Conservation (phyloP, 306 rosid species). For the Biancaea sappan region DNA sequence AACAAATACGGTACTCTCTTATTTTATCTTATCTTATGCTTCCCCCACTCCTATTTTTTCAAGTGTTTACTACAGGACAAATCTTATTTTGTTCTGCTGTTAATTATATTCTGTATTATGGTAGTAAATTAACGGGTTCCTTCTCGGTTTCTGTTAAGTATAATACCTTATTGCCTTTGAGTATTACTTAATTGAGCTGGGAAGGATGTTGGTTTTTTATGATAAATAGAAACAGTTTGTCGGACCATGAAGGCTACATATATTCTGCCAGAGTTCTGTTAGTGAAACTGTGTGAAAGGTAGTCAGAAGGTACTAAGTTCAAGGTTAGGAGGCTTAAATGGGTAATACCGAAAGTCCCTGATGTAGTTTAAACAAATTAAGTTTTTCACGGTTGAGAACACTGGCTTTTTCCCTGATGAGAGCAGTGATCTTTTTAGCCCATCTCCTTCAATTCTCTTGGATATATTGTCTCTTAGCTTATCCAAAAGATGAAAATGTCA, state of each 20-base stretch:
- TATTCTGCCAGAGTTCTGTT: background rate
- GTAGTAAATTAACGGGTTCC: background rate
- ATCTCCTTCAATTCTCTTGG: background rate
- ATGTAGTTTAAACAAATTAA: too few relatives aligned
- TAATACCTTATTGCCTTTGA: background rate
- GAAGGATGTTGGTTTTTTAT: background rate
- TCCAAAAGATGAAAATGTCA: background rate
- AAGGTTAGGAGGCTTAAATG: background rate
- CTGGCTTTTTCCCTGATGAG: too few relatives aligned
- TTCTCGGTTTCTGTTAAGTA: background rate
- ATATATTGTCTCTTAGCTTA: background rate
- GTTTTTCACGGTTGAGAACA: too few relatives aligned
- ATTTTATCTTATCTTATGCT: too few relatives aligned
- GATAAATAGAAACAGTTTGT: background rate
- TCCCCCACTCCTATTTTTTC: background rate
- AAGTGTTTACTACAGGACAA: background rate
- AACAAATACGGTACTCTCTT: slow-evolving; percentile 42
- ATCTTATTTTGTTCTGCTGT: background rate
- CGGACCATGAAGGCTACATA: background rate
- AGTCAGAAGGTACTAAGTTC: background rate
- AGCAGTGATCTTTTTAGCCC: too few relatives aligned
- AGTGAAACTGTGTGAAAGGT: background rate
- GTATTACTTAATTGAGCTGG: background rate
- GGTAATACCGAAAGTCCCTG: background rate
- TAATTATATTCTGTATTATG: background rate